Conservation (phyloP, 2,329 filamentous ascomycete species). For the Alternaria sp. region DNA sequence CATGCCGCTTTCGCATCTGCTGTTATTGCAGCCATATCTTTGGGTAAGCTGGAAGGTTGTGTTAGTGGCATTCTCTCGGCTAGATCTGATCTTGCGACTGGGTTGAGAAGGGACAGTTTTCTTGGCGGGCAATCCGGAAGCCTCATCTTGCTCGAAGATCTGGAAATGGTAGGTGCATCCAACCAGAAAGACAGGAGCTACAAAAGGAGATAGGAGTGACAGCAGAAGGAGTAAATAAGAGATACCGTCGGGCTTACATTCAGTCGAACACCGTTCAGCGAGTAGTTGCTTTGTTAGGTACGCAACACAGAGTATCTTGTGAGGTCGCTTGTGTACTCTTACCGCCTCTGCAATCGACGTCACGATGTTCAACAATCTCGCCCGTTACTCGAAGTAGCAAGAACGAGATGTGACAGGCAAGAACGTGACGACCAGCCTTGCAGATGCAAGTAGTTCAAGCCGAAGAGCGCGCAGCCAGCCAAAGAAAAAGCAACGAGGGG, state of each 20-base stretch:
- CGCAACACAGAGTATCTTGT: neutral
- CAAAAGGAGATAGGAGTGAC: neutral
- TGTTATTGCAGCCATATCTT: constrained; percentile 16
- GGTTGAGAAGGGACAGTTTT: neutral
- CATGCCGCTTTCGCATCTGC: constrained; percentile 33
- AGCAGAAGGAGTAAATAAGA: neutral
- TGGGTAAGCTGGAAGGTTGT: neutral
- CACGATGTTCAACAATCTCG: neutral
- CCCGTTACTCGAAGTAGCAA: neutral
- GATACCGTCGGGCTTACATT: neutral
- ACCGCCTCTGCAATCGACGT: neutral
- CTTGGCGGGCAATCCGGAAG: neutral
- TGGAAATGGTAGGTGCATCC: neutral
- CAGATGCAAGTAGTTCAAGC: neutral
- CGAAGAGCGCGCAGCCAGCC: neutral
- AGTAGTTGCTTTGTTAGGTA: neutral
- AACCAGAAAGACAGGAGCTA: neutral
- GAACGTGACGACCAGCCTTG: neutral
- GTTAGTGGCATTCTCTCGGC: neutral
- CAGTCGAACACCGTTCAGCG: neutral
- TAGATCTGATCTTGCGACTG: neutral
- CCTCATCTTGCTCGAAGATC: neutral
- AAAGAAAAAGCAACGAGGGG: constrained; percentile 6
- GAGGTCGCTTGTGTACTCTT: neutral
- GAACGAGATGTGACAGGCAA: neutral